Evolutionary conservation across 441 rosid species (phyloP).

Genomic region (Pelargonium myrrhifolium): DNA sequence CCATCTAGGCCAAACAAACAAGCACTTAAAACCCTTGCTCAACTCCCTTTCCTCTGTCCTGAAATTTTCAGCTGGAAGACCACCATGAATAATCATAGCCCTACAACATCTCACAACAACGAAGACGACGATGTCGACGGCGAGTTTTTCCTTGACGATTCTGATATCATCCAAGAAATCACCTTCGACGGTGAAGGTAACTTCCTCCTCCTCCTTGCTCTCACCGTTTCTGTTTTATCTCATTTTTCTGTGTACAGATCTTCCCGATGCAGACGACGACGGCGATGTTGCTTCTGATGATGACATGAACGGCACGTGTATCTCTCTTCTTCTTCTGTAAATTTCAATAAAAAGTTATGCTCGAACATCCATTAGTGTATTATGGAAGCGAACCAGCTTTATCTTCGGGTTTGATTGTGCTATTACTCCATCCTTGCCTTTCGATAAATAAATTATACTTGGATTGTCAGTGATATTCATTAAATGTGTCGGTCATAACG

Average conservation of each 20-base stretch:
- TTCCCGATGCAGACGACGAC: constrained; percentile 58
- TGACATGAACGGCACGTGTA: constrained; percentile 23
- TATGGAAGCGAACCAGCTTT: too few relatives aligned
- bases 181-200: constrained; percentile 69
- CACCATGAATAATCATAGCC: neutral
- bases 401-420: too few relatives aligned
- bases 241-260: constrained; percentile 32
- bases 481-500: too few relatives aligned
- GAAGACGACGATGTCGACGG: constrained; percentile 30
- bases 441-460: too few relatives aligned
- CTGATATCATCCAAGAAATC: constrained; percentile 59
- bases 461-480: too few relatives aligned
- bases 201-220: neutral
- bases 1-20: too few relatives aligned
- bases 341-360: neutral
- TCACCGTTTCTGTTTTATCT: neutral
- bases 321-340: constrained; percentile 1
- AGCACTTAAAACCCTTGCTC: neutral
- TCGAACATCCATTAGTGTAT: too few relatives aligned
- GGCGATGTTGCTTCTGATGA: constrained; percentile 33
- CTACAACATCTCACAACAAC: neutral
- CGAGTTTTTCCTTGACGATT: constrained; percentile 66
- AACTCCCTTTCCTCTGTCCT: neutral
- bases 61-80: too few relatives aligned
- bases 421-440: too few relatives aligned